A percentile compares a stretch with the other conserved stretches of the same genome.
These are phyloP conservation scores for Solanum lycopersicoides DNA, from an alignment of 257 asterid genomes.

Conservation along the genomic window DNA sequence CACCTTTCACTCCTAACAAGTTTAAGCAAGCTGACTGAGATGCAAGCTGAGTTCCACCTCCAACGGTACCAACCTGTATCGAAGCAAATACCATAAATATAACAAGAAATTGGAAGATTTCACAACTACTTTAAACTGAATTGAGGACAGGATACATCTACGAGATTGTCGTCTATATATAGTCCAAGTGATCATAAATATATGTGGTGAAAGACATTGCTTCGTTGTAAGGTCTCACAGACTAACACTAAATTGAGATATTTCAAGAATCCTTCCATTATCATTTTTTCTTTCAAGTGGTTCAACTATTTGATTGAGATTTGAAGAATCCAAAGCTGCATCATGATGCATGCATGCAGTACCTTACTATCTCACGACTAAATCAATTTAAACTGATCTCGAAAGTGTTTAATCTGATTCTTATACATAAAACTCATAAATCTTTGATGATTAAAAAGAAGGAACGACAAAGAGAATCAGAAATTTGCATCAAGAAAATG, in stretches of 20 bases:
- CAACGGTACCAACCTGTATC: slow-evolving; percentile 39
- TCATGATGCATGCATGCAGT: not conserved
- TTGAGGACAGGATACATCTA: not conserved
- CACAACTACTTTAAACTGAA: not conserved
- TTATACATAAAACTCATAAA: not conserved
- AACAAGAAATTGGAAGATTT: not conserved
- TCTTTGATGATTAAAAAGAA: not conserved
- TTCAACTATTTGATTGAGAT: not conserved
- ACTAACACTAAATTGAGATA: not conserved
- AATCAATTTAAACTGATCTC: not conserved
- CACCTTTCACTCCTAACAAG: slow-evolving; percentile 43
- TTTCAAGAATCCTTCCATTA: not conserved
- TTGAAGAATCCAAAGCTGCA: not conserved
- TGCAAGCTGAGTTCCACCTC: slow-evolving; percentile 47
- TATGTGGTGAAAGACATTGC: not conserved
- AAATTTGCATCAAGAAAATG: not conserved
- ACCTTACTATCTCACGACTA: not conserved
- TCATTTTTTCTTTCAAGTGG: not conserved
- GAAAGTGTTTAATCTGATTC: not conserved
- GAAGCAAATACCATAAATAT: not conserved
- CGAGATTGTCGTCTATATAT: not conserved
- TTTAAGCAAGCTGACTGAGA: slow-evolving; percentile 45
- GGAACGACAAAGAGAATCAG: not conserved
- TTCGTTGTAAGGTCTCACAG: not conserved
- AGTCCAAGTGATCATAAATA: not conserved